phyloP scores from a whole-genome alignment of 176 grass and related monocot genomes.

The Leersia perrieri region DNA sequence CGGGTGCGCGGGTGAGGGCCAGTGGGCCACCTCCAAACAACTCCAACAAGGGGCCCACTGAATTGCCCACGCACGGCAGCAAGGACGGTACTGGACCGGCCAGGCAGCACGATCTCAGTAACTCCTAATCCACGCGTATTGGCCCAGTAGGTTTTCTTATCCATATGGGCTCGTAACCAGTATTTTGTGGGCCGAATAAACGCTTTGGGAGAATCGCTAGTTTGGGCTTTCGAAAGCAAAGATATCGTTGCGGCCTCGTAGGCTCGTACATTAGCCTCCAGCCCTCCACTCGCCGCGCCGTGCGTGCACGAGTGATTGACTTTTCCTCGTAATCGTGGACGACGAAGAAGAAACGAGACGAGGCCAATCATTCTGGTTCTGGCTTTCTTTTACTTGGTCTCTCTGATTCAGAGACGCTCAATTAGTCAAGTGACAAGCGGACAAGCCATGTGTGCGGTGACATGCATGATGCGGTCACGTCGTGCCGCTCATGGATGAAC shows the following conservation, averaged over 20 bases:
- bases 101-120: background rate
- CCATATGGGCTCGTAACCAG: background rate
- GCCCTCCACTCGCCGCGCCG: background rate
- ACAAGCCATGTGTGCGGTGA: conserved; percentile 15
- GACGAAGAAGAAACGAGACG: background rate
- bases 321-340: background rate
- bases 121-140: background rate
- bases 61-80: background rate
- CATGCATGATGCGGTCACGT: background rate
- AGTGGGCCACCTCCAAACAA: background rate
- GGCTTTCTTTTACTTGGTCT: background rate
- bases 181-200: background rate
- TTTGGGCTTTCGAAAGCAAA: background rate
- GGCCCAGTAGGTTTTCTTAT: too few species aligned
- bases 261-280: background rate
- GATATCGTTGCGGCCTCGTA: too few species aligned
- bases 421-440: background rate
- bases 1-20: too few species aligned
- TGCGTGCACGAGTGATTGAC: background rate
- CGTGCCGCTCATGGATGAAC: background rate
- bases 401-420: background rate
- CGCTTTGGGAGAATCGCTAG: too few species aligned
- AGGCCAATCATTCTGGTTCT: background rate
- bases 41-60: background rate
- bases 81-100: background rate